Evolutionary conservation across 1,284 basidiomycete genomes (phyloP).

Genomic region (Heterobasidion annosum): DNA sequence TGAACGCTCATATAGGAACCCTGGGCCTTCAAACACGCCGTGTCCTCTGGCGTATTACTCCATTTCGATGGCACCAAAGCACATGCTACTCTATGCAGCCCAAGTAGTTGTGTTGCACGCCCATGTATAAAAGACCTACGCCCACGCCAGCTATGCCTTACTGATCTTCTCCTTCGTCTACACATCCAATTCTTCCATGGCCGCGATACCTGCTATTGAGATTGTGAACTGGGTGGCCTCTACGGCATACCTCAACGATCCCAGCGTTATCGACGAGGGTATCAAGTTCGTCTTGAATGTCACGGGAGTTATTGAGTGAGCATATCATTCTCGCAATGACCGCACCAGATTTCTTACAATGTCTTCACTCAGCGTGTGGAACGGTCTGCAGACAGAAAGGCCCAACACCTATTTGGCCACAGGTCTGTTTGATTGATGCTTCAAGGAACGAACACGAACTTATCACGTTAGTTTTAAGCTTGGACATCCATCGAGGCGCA

Average conservation of each 20-base stretch:
- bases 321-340: not conserved
- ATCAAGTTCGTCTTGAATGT: not conserved
- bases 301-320: not conserved
- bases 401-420: not conserved
- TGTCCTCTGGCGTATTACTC: no score
- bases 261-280: not conserved
- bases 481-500: not conserved
- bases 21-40: no score
- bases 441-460: not conserved
- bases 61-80: no score
- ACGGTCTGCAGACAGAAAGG: conserved; percentile 1
- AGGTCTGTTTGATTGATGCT: not conserved
- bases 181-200: not conserved
- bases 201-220: not conserved
- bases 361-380: not conserved
- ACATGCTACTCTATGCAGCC: no score
- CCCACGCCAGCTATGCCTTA: no score
- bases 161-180: no score
- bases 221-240: not conserved
- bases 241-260: not conserved
- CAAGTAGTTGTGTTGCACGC: no score
- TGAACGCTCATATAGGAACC: no score
- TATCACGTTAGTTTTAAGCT: not conserved
- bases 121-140: no score
- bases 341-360: not conserved